Evolutionary conservation across 768 basidiomycete genomes (phyloP), one percentile per base, ranked within the genome.

Genomic region (Pleurotus salmoneostramineus): DNA sequence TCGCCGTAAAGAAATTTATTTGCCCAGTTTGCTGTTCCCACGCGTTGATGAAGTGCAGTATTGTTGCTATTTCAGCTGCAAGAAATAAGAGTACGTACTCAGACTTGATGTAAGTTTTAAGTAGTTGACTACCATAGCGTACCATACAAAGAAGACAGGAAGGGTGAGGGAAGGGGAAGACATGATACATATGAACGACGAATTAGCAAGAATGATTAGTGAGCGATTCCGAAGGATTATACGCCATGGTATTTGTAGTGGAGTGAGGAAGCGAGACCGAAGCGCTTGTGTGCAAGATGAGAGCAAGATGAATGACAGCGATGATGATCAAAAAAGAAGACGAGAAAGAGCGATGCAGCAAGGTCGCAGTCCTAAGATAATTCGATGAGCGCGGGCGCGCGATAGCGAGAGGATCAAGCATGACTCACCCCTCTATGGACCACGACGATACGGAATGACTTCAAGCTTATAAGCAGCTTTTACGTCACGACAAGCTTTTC

Each of bases 401-500:
- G 49, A 7, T 27, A 37, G 34, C 6, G n/a, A 31, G n/a, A 65
- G 60, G 61, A 68, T 68, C 65, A 64, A 66, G 37, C 21, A 17
- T n/a, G 37, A 21, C n/a, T 27, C 21, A 27, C 21, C 21, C 3
- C 40, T 40, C 52, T 55, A 40, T 27, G 58, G 58, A 75, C 64
- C 74, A 59, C 64, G 75, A 50, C 67, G 64, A 61, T 72, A 72
- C 36, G 78, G 74, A 57, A 84, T 69, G 66, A 85, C 77, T 68
- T 91, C 87, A 61, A 90, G 83, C 66, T 87, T 90, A 79, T 83
- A 92, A 21, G 90, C 82, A 11, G 83, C 81, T 62, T 82, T 77
- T 46, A 82, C 84, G 71, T 91, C 88, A 62, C 77, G 83, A 65
- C 86, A 88, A 31, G 91, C 89, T 65, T 81, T 82, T 66, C 85